Evolutionary conservation across 768 basidiomycete species (phyloP).

Genomic region (Termitomyces sp.): DNA sequence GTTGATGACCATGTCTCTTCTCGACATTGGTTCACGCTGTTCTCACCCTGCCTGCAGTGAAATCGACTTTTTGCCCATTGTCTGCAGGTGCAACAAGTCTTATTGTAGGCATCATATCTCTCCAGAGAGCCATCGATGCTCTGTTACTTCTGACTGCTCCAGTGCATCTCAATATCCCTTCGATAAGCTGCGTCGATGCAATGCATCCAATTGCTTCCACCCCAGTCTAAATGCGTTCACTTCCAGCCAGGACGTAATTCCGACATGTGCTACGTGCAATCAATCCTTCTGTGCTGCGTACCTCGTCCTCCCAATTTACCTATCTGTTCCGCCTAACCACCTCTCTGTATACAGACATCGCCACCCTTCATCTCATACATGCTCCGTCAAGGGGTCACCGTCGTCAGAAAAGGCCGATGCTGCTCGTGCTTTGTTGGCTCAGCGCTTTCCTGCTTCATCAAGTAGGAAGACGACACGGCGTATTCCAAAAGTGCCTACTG

Average conservation of each 20-base stretch:
- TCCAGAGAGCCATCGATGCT: conserved; percentile 57
- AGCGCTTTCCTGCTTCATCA: conserved; percentile 38
- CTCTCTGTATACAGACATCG: conserved; percentile 47
- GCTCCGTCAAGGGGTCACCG: conserved; percentile 24
- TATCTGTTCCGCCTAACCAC: conserved; percentile 4
- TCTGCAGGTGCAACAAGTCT: conserved; percentile 50
- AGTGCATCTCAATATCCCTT: conserved; percentile 8
- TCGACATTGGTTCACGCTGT: conserved; percentile 62
- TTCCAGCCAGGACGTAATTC: conserved; percentile 19
- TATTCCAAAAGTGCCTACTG: conserved; percentile 30
- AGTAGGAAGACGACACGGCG: conserved; percentile 17
- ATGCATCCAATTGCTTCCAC: conserved; percentile 44
- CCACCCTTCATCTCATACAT: conserved; percentile 56
- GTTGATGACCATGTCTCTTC: conserved; percentile 25
- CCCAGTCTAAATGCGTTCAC: conserved; percentile 42
- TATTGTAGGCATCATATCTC: conserved; percentile 64
- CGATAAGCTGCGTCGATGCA: conserved; percentile 43
- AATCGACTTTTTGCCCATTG: conserved; percentile 75
- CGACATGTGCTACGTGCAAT: conserved; percentile 46
- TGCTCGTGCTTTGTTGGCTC: conserved; percentile 48
- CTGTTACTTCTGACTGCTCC: conserved; percentile 7
- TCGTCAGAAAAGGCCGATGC: conserved; percentile 31
- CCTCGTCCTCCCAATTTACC: conserved; percentile 5
- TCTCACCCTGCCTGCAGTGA: conserved; percentile 50
- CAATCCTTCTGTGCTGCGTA: conserved; percentile 64